Conservation (phyloP, 805 yeast species). For the Lipomyces japonicus region DNA sequence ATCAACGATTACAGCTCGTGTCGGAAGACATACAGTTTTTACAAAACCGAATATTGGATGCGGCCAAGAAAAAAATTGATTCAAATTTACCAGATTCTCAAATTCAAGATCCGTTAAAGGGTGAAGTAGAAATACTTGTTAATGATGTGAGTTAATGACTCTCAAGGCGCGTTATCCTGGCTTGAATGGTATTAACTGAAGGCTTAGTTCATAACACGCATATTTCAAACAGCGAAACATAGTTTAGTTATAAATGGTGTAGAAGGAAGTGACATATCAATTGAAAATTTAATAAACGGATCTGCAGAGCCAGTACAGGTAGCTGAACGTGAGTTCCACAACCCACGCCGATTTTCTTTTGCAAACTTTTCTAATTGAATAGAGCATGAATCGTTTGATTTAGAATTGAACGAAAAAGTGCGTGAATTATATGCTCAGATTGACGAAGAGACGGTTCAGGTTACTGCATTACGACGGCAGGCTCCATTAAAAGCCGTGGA, state of each 20-base stretch:
- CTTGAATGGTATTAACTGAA: too few species aligned
- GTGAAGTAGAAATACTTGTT: conserved; percentile 43
- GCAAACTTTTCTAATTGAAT: neutral
- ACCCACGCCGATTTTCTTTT: neutral
- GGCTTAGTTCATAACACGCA: conserved; percentile 45
- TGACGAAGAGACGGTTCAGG: conserved; percentile 49
- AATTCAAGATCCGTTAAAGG: conserved; percentile 41
- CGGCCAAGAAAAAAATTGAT: conserved; percentile 46
- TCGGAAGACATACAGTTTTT: conserved; percentile 47
- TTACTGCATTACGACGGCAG: conserved; percentile 51
- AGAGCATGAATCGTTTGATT: conserved; percentile 66
- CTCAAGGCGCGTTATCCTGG: too few species aligned
- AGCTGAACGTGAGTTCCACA: conserved; percentile 10
- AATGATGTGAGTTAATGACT: conserved; percentile 34
- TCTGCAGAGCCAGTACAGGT: conserved; percentile 30
- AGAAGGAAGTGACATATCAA: conserved; percentile 34
- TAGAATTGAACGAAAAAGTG: conserved; percentile 55
- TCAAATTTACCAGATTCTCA: conserved; percentile 43
- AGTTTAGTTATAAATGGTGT: conserved; percentile 57
- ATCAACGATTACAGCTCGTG: conserved; percentile 26
- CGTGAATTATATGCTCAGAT: conserved; percentile 43
- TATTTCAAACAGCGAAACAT: conserved; percentile 52
- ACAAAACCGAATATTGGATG: conserved; percentile 44
- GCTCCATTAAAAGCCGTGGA: conserved; percentile 35
- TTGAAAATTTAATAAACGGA: conserved; percentile 30